phyloP scores from a whole-genome alignment of 306 rosid species.

The Cucumis hystrix region DNA sequence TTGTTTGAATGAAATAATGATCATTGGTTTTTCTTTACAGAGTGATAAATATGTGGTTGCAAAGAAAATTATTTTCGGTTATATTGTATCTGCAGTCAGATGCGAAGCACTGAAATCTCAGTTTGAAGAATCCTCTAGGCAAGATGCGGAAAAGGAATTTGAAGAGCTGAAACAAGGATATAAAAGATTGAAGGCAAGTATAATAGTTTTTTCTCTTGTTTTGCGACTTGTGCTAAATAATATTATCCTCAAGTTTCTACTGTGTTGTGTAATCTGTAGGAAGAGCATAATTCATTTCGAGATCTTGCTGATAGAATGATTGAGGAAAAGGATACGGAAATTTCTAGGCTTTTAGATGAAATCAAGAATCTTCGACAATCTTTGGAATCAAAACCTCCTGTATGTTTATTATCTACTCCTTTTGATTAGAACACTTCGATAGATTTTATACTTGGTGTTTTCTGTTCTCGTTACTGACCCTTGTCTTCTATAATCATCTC shows the following conservation, averaged over 20 bases:
- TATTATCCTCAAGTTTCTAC: slow-evolving; percentile 13
- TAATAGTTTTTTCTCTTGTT: slow-evolving; percentile 11
- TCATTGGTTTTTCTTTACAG: background rate
- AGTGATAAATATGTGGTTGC: slow-evolving; percentile 2
- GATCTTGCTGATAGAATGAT: slow-evolving; percentile 90
- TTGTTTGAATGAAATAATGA: slow-evolving; percentile 14
- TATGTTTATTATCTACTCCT: slow-evolving; percentile 22
- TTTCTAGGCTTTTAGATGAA: slow-evolving; percentile 69
- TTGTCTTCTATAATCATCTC: slow-evolving; percentile 23
- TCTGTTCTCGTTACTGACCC: background rate
- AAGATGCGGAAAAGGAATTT: slow-evolving; percentile 55
- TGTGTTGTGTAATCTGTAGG: slow-evolving; percentile 34
- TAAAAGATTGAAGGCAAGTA: slow-evolving; percentile 62
- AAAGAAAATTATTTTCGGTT: slow-evolving; percentile 5
- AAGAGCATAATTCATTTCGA: slow-evolving; percentile 75
- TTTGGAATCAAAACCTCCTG: slow-evolving; percentile 56
- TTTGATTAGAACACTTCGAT: background rate
- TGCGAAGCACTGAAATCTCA: slow-evolving; percentile 72
- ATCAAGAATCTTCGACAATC: slow-evolving; percentile 64
- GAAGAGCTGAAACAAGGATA: slow-evolving; percentile 64
- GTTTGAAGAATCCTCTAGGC: slow-evolving; percentile 53
- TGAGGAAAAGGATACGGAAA: slow-evolving; percentile 80
- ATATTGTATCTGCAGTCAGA: slow-evolving; percentile 46
- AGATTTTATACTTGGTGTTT: background rate
- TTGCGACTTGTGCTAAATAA: background rate